A percentile compares a stretch with the other conserved stretches of the same genome.
Evolutionary conservation across 305 asterid species (phyloP).

Genomic region (Fraxinus floribunda): DNA sequence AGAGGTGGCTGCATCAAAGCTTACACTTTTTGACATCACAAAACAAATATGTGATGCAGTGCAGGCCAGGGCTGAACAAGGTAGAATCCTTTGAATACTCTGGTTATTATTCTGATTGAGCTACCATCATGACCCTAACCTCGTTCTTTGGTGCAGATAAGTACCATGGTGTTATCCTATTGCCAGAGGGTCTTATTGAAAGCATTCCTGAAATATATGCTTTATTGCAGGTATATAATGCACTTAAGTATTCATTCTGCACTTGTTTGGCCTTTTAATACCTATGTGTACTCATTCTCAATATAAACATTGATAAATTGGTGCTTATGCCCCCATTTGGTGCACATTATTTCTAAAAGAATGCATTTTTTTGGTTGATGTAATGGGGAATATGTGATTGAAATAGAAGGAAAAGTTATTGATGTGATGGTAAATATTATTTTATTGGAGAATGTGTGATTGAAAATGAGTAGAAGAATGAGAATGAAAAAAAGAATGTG

Average conservation of each 20-base stretch:
- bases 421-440: no score
- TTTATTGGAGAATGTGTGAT: no score
- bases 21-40: constrained; percentile 93
- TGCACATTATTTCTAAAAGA: no score
- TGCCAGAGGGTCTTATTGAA: constrained; percentile 98
- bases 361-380: no score
- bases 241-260: neutral
- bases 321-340: no score
- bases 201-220: constrained; percentile 96
- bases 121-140: constrained; percentile 26
- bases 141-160: constrained; percentile 56
- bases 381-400: no score
- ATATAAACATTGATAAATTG: neutral
- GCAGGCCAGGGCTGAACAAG: constrained; percentile 88
- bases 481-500: no score
- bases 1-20: constrained; percentile 94
- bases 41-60: constrained; percentile 95
- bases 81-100: constrained; percentile 33
- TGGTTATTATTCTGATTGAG: constrained; percentile 8
- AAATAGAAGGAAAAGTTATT: no score
- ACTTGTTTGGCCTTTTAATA: neutral
- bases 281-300: neutral
- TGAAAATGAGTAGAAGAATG: no score
- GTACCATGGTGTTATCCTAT: constrained; percentile 85
- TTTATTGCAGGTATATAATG: constrained; percentile 65